Base-by-base conservation (phyloP, 768 basidiomycete species). In the Suillus americanus region DNA sequence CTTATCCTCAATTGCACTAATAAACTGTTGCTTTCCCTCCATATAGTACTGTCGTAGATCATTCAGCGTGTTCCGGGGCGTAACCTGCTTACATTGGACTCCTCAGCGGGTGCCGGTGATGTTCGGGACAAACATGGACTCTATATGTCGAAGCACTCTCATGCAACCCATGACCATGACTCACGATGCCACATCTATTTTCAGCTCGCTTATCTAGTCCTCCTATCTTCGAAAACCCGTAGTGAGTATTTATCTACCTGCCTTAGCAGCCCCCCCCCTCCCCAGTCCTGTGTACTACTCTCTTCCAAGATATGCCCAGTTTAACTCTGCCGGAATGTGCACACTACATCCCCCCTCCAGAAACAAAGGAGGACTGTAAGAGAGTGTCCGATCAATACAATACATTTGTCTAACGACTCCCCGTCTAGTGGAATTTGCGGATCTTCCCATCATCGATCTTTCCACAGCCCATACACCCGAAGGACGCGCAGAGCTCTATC, bases 361-460 rank as follows among this genome's bases (percentile, higher is more conserved):
- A 56, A 14, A 79, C 79, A 0, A 67, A 67, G 62, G 74, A 76
- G 40, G 62, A 73, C 51, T 61, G 79, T 79, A 55, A 61, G 79
- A 70, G 79, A 69, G 48, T 28, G 45, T 5, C 8, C 30, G 12
- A 38, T 28, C 18, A 28, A 23, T 12, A 30, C 2, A 3, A 14
- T 23, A 7, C 3, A 2, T 43, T 16, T 20, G 8, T 28, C 30
- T 43, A 41, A 54, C 13, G 5, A 28, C 12, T 35, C 13, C 51
- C 8, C 25, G 7, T 40, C 23, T 43, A 79, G 78, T 79, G 65
- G 75, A 79, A 50, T 79, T 71, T 70, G 78, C 74, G 0, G 71
- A 79, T 50, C 72, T 79, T 5, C 67, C 76, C 1, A 66, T 74
- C 33, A 67, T 79, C 25, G 78, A 79, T 40, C 68, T 79, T 53